Conservation (phyloP, 2,329 filamentous ascomycete genomes). For the Aspergillus transmontanensis region DNA sequence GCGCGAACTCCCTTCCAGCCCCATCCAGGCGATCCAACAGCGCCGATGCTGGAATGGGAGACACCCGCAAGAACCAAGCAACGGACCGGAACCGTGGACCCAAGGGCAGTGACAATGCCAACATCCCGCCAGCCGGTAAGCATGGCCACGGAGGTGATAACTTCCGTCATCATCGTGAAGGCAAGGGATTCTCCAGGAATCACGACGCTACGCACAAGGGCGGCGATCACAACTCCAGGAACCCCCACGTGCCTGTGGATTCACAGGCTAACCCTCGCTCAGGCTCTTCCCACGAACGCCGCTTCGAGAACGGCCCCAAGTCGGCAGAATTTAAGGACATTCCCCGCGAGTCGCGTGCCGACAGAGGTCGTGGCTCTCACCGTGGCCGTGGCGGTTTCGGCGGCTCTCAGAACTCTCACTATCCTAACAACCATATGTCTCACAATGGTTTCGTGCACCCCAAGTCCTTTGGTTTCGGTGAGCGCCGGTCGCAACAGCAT, state of each 20-base stretch:
- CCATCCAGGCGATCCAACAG: slow-evolving; percentile 40
- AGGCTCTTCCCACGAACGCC: slow-evolving; percentile 35
- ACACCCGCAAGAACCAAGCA: slow-evolving; percentile 36
- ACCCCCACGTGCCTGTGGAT: slow-evolving; percentile 34
- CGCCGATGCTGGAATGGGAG: slow-evolving; percentile 32
- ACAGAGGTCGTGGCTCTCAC: slow-evolving; percentile 42
- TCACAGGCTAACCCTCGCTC: slow-evolving; percentile 35
- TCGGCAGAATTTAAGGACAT: slow-evolving; percentile 42
- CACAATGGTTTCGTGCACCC: slow-evolving; percentile 44
- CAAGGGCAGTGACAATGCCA: slow-evolving; percentile 37
- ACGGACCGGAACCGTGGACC: slow-evolving; percentile 34
- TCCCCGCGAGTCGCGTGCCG: slow-evolving; percentile 40
- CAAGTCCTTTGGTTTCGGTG: slow-evolving; percentile 45
- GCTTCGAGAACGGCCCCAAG: slow-evolving; percentile 41
- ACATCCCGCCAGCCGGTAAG: slow-evolving; percentile 27
- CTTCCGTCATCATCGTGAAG: slow-evolving; percentile 35
- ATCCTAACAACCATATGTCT: slow-evolving; percentile 41
- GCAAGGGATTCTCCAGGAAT: slow-evolving; percentile 37
- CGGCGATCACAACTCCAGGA: slow-evolving; percentile 31
- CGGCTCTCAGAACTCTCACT: slow-evolving; percentile 39
- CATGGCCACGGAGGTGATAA: slow-evolving; percentile 33
- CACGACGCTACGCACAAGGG: slow-evolving; percentile 33
- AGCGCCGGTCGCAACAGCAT: slow-evolving; percentile 47
- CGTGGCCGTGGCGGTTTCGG: slow-evolving; percentile 45
- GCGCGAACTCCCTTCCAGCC: slow-evolving; percentile 44